Evolutionary conservation across 345 rosid species (phyloP).

Genomic region (Dipteronia dyeriana): DNA sequence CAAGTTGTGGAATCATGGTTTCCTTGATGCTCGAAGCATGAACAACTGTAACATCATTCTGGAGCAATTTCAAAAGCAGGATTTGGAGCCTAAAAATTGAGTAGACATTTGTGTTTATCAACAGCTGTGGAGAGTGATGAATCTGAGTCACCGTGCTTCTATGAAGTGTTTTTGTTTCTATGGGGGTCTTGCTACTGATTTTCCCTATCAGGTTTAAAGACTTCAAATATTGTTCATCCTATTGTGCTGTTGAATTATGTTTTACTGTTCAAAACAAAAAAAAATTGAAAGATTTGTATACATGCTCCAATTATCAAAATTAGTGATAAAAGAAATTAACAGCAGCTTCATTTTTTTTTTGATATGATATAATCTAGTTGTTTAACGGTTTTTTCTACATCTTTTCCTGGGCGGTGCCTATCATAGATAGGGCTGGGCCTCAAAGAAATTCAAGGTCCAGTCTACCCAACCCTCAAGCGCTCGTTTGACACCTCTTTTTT

Average conservation of each 20-base stretch:
- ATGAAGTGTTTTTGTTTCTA: not conserved
- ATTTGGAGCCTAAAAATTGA: constrained; percentile 34
- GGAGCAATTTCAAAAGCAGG: constrained; percentile 44
- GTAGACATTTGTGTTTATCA: constrained; percentile 2
- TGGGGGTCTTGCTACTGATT: not conserved
- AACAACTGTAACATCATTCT: constrained; percentile 64
- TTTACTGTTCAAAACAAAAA: not conserved
- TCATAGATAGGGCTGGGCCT: too few species aligned
- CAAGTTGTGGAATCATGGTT: constrained; percentile 82
- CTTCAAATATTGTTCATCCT: not conserved
- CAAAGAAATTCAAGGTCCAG: too few species aligned
- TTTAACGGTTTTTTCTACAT: too few species aligned
- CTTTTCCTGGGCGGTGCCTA: too few species aligned
- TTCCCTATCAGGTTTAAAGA: not conserved
- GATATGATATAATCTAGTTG: too few species aligned
- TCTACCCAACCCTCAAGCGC: too few species aligned
- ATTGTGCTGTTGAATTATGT: not conserved
- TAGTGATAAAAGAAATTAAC: constrained; percentile 1
- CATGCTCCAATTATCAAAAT: not conserved
- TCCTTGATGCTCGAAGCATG: constrained; percentile 66
- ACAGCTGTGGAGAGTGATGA: not conserved
- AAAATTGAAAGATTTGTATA: not conserved
- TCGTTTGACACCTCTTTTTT: too few species aligned
- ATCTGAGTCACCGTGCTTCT: not conserved
- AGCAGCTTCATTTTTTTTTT: too few species aligned